Conservation (phyloP, 768 basidiomycete genomes). For the Termitomyces sp. region DNA sequence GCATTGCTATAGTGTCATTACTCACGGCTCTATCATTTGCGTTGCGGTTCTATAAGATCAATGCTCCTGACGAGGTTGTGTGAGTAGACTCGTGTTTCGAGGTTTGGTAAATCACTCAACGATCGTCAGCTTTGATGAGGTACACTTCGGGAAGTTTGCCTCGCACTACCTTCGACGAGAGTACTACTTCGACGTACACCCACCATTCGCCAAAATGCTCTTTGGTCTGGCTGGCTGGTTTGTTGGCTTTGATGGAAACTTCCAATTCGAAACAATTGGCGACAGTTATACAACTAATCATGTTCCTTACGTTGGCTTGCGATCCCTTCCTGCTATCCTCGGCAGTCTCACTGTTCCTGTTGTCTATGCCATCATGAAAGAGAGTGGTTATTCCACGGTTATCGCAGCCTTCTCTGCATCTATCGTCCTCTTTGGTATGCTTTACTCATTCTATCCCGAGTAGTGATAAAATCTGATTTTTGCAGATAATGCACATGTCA, state of each 20-base stretch:
- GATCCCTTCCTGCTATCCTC: constrained; percentile 87
- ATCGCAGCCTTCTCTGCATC: constrained; percentile 88
- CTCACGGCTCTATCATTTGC: constrained; percentile 79
- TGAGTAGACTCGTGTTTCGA: constrained; percentile 35
- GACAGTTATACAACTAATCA: constrained; percentile 85
- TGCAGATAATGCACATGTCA: constrained; percentile 91
- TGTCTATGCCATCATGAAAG: constrained; percentile 96
- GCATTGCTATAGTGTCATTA: constrained; percentile 54
- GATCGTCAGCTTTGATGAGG: constrained; percentile 82
- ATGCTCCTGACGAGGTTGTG: constrained; percentile 94
- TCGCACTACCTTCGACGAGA: constrained; percentile 88
- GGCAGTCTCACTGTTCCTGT: constrained; percentile 88
- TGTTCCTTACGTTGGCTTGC: constrained; percentile 93
- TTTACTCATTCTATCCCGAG: not conserved
- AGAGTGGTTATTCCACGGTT: constrained; percentile 91
- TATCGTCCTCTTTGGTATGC: constrained; percentile 84
- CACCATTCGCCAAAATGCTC: constrained; percentile 93
- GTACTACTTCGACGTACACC: constrained; percentile 99
- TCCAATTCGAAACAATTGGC: constrained; percentile 93
- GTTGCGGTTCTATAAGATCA: constrained; percentile 91
- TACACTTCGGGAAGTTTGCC: constrained; percentile 98
- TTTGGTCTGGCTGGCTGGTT: constrained; percentile 95
- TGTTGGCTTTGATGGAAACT: constrained; percentile 92
- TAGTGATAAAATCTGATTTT: not conserved
- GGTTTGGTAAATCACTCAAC: not conserved